phyloP scores from a whole-genome alignment of 441 rosid genomes.

The Populus hybrid region DNA sequence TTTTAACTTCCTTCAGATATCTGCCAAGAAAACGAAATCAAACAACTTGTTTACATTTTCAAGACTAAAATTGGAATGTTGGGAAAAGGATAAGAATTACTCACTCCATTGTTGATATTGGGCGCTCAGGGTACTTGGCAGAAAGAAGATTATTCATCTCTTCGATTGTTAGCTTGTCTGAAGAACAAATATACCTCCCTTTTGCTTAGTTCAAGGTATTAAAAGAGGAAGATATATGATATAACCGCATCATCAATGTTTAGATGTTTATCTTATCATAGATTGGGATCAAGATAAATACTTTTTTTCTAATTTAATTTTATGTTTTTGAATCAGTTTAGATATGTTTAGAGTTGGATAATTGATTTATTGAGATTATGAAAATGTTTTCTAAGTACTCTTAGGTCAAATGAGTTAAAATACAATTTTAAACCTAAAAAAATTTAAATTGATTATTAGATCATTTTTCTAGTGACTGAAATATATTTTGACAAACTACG shows the following conservation, averaged over 20 bases:
- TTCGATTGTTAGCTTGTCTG: background rate
- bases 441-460: fast-evolving
- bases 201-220: slow-evolving; percentile 19
- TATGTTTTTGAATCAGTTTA: too few relatives aligned
- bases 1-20: background rate
- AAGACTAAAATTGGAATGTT: background rate
- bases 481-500: too few relatives aligned
- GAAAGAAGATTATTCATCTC: background rate
- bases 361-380: too few relatives aligned
- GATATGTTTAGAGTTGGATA: too few relatives aligned
- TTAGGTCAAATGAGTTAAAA: too few relatives aligned
- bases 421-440: too few relatives aligned
- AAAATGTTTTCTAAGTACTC: too few relatives aligned
- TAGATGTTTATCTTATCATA: too few relatives aligned
- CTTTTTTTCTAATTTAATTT: too few relatives aligned
- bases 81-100: background rate
- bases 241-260: slow-evolving; percentile 21
- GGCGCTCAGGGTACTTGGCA: background rate
- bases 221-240: slow-evolving; percentile 36
- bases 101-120: background rate
- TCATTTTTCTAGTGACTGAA: too few relatives aligned
- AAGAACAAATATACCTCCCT: slow-evolving; percentile 36
- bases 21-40: background rate
- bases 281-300: too few relatives aligned
- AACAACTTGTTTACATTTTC: too few relatives aligned